Base-by-base conservation (phyloP, 495 filamentous ascomycete genomes). In the Penicillium macrosclerotiorum region DNA sequence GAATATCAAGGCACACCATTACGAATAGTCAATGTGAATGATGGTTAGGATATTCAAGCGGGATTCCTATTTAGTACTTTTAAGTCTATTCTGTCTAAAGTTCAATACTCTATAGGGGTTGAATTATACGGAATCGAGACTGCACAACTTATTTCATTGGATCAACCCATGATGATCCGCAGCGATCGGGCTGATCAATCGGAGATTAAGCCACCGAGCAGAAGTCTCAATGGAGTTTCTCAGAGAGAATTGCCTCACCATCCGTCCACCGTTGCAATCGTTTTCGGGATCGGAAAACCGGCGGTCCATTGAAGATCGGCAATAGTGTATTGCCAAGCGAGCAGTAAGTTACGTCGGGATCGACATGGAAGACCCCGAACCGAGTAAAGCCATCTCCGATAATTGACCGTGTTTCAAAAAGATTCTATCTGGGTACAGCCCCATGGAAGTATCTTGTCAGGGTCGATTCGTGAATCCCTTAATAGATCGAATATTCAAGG, bases 1-100 rank as follows among this genome's bases (percentile, higher is more conserved):
- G 30, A 18, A 53, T 8, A 32, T 57, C 51, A 19, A 22, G 17
- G 33, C 27, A 30, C 7, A 48, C 17, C 54, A 57, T 57, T 17
- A 24, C 38, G 29, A 32, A 29, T 35, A n/a, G n/a, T n/a, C n/a
- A n/a, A n/a, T n/a, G n/a, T n/a, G n/a, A n/a, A n/a, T n/a, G n/a
- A n/a, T n/a, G n/a, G n/a, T n/a, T n/a, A n/a, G n/a, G n/a, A n/a
- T n/a, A n/a, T n/a, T n/a, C n/a, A n/a, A n/a, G n/a, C n/a, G n/a
- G n/a, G n/a, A n/a, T n/a, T n/a, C n/a, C n/a, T n/a, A n/a, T n/a
- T n/a, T n/a, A n/a, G n/a, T n/a, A n/a, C n/a, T n/a, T n/a, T n/a
- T n/a, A n/a, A n/a, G n/a, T n/a, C n/a, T n/a, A n/a, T n/a, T n/a
- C n/a, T n/a, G n/a, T n/a, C n/a, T n/a, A n/a, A n/a, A n/a, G n/a